These are phyloP conservation scores for Rhinocladiella similis DNA, from an alignment of 2,329 filamentous ascomycete genomes.

Conservation along the genomic window DNA sequence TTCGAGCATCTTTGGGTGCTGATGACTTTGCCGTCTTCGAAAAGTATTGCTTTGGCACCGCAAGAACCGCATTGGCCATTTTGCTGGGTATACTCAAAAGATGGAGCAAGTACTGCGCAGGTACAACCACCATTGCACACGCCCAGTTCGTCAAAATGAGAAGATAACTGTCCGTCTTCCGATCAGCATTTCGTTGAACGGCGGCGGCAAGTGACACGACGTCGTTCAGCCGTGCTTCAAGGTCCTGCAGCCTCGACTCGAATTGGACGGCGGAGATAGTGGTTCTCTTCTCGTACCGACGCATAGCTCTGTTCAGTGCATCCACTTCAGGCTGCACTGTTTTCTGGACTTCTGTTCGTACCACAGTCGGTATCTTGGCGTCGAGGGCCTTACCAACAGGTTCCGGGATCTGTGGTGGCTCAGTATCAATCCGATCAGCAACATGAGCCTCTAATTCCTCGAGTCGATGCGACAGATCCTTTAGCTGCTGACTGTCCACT, in stretches of 20 bases:
- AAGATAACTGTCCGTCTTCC: conserved; percentile 31
- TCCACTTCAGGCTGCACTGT: conserved; percentile 79
- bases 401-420: conserved; percentile 35
- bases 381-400: conserved; percentile 43
- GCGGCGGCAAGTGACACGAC: conserved; percentile 78
- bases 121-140: conserved; percentile 38
- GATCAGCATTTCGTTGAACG: conserved; percentile 46
- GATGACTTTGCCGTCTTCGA: conserved; percentile 6
- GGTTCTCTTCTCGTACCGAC: conserved; percentile 87
- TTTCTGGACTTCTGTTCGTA: conserved; percentile 59
- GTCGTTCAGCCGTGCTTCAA: conserved; percentile 73
- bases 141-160: conserved; percentile 38
- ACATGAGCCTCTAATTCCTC: conserved; percentile 67
- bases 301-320: conserved; percentile 81
- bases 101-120: conserved; percentile 35
- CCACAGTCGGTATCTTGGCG: conserved; percentile 34
- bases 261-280: conserved; percentile 73
- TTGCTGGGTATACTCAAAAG: conserved; percentile 36
- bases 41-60: conserved; percentile 13
- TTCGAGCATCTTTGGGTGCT: conserved; percentile 9
- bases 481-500: conserved; percentile 19
- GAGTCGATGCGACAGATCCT: conserved; percentile 63
- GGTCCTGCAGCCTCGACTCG: conserved; percentile 69
- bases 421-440: conserved; percentile 37
- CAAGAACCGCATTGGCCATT: conserved; percentile 17